Evolutionary conservation across 805 yeast species (phyloP).

Genomic region (Yarrowia hollandica): DNA sequence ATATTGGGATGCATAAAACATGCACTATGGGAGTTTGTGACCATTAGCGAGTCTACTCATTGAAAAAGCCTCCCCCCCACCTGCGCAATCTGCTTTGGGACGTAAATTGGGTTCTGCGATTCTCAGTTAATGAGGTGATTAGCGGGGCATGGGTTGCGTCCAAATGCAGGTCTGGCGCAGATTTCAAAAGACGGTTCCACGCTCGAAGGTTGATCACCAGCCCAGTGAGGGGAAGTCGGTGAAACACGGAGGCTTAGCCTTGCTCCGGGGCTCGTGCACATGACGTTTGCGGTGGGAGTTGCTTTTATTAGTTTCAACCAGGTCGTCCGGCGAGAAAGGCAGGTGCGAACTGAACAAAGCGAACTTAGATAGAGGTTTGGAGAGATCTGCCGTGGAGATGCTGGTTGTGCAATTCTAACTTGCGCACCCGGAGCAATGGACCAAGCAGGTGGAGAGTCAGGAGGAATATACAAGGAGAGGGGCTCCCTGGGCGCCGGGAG

Average conservation of each 20-base stretch:
- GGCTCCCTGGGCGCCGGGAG: background rate
- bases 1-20: background rate
- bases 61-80: slow-evolving; percentile 12
- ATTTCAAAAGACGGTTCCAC: too few relatives aligned
- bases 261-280: background rate
- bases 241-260: background rate
- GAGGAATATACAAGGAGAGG: background rate
- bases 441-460: background rate
- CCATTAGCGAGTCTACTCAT: background rate
- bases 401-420: background rate
- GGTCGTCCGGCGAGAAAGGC: slow-evolving; percentile 14
- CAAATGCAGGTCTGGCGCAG: background rate
- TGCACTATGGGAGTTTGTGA: background rate
- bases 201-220: background rate
- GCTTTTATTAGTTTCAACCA: background rate
- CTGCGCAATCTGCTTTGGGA: slow-evolving; percentile 6
- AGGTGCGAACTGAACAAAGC: background rate
- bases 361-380: background rate
- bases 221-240: slow-evolving; percentile 8
- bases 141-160: background rate
- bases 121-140: background rate
- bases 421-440: background rate
- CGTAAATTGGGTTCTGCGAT: background rate
- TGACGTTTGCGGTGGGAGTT: background rate
- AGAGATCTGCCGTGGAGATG: background rate